These are phyloP conservation scores for Rhodosorus marinus DNA, from an alignment of 23 red algal genomes.

Conservation along the genomic window DNA sequence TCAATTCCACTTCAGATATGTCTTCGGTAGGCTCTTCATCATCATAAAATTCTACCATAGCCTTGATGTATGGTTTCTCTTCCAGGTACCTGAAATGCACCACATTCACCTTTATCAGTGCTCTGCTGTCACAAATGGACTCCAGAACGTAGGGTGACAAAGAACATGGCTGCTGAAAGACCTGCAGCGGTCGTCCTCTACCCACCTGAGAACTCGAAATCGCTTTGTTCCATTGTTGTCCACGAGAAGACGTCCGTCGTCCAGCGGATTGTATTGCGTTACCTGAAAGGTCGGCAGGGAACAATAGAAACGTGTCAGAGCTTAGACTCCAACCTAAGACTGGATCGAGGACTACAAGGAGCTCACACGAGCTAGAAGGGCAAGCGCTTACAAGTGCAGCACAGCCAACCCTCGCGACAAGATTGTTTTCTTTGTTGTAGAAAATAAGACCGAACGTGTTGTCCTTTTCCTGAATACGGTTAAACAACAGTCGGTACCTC, in stretches of 20 bases:
- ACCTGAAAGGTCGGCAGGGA: too few species aligned
- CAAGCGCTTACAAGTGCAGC: too few species aligned
- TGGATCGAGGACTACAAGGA: slow-evolving; percentile 2
- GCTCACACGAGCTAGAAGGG: too few species aligned
- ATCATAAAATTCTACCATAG: slow-evolving; percentile 29
- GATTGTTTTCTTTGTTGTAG: slow-evolving; percentile 28
- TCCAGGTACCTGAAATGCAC: neutral
- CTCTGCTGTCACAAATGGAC: neutral
- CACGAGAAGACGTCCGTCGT: slow-evolving; percentile 73
- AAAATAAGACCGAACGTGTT: slow-evolving; percentile 70
- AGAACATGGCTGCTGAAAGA: neutral
- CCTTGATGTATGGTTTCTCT: slow-evolving; percentile 1
- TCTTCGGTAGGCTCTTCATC: slow-evolving; percentile 14
- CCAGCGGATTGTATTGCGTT: slow-evolving; percentile 45
- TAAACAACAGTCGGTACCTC: slow-evolving; percentile 71
- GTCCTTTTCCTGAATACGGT: slow-evolving; percentile 47
- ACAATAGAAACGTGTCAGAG: too few species aligned
- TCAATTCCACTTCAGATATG: slow-evolving; percentile 2
- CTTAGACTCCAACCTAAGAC: too few species aligned
- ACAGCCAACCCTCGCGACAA: slow-evolving; percentile 37
- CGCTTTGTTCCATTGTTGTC: slow-evolving; percentile 37
- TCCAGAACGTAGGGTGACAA: neutral
- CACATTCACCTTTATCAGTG: neutral
- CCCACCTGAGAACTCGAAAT: slow-evolving; percentile 44
- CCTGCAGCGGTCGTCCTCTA: slow-evolving; percentile 34